Base-by-base conservation (phyloP, 192 early-diverging fungal species). In the Coemansia asiatica region DNA sequence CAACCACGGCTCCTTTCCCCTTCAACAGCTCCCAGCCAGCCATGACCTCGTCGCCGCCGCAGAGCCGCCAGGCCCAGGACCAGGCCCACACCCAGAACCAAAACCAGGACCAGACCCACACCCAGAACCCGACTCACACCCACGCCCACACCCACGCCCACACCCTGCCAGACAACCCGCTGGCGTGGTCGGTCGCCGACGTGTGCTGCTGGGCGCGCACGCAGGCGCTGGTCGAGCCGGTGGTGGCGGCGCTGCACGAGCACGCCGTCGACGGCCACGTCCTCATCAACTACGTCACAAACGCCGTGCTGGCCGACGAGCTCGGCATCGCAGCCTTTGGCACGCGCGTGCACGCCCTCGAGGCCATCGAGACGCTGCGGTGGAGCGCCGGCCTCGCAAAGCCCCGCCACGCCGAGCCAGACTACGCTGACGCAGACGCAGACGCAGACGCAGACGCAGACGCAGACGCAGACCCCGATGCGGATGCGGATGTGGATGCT, bases 201-300 rank as follows among this genome's bases (percentile, higher is more conserved):
- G 77, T 79, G 46, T 53, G 50, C 53, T 65, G 61, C 62, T 79
- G 77, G 77, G 72, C 72, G 22, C 65, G 22, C 47, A 22, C 38
- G 10, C 77, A 64, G 64, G 21, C 64, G 31, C 65, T 46, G 40
- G 46, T 79, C 15, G 71, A 72, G 1, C 50, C 50, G 13, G 63
- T 79, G 2, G 67, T 68, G 13, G 23, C 64, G 31, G 44, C 63
- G 13, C 68, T 79, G 62, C 71, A 61, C 58, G 64, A 73, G 56
- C 77, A 79, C 68, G 77, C 77, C 48, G 66, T 79, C 53, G 77
- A 79, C 61, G 77, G 77, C 64, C 77, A 79, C 63, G 77, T 79
- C 44, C 72, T 79, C 16, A 33, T 74, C 40, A 67, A 73, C 71
- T 79, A 79, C 61, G 72, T 79, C 46, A 79, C 72, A 64, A 79